Evolutionary conservation across 805 yeast species (phyloP).

Genomic region (Sugiyamaella mastotermitis): DNA sequence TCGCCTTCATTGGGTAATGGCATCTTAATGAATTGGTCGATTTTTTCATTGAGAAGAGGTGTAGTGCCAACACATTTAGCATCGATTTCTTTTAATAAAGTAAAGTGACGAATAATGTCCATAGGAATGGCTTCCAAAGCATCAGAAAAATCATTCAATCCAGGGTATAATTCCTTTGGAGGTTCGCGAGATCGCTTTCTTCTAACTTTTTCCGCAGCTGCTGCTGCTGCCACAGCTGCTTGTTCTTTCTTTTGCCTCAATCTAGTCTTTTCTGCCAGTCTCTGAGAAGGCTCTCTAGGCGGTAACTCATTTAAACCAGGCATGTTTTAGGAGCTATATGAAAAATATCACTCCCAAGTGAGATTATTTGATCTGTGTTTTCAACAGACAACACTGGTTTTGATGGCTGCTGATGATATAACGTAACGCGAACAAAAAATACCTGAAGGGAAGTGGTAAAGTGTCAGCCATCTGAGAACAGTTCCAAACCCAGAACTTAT

Average conservation of each 20-base stretch:
- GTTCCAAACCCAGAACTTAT: no score
- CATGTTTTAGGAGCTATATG: no score
- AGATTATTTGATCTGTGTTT: no score
- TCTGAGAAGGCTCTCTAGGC: slow-evolving; percentile 12
- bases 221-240: slow-evolving; percentile 1
- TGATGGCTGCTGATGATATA: no score
- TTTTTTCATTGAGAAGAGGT: slow-evolving; percentile 57
- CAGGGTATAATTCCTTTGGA: slow-evolving; percentile 50
- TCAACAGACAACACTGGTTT: no score
- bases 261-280: slow-evolving; percentile 8
- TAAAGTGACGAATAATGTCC: slow-evolving; percentile 78
- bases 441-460: no score
- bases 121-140: slow-evolving; percentile 85
- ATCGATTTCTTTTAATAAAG: slow-evolving; percentile 85
- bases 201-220: slow-evolving; percentile 1
- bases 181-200: slow-evolving; percentile 3
- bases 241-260: slow-evolving; percentile 4
- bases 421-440: no score
- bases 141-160: slow-evolving; percentile 86
- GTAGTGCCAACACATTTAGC: slow-evolving; percentile 80
- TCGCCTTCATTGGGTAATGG: slow-evolving; percentile 11
- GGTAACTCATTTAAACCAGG: no score
- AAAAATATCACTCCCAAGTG: no score
- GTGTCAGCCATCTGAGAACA: no score
- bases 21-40: slow-evolving; percentile 42